A percentile compares a stretch with the other conserved stretches of the same genome.
phyloP scores from a whole-genome alignment of 2,329 filamentous ascomycete species.

The Xenoacremonium recifei region DNA sequence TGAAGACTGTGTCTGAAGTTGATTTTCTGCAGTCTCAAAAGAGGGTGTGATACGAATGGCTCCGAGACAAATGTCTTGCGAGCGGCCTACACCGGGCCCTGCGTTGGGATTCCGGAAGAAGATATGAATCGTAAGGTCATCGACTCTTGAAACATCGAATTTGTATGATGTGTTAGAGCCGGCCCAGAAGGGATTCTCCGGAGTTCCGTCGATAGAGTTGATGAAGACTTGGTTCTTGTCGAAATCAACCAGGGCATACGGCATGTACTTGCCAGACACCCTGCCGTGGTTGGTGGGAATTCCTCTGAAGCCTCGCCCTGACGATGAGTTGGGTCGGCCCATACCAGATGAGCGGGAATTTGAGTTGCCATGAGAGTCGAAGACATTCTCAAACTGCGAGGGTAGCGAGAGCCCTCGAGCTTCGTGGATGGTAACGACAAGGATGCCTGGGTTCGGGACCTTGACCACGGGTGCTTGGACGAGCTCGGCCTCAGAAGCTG shows the following conservation, averaged over 20 bases:
- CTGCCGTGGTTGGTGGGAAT: constrained; percentile 93
- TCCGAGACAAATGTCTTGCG: constrained; percentile 94
- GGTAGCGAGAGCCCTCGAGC: constrained; percentile 86
- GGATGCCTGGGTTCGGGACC: constrained; percentile 84
- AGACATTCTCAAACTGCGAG: constrained; percentile 78
- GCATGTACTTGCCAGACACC: constrained; percentile 94
- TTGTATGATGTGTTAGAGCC: constrained; percentile 99
- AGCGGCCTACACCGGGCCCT: constrained; percentile 80
- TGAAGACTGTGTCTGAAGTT: constrained; percentile 59
- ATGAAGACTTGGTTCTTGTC: constrained; percentile 99
- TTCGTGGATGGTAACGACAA: constrained; percentile 96
- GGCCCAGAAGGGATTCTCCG: constrained; percentile 93
- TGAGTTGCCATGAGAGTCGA: constrained; percentile 59
- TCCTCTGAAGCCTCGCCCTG: constrained; percentile 73
- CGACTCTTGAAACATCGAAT: constrained; percentile 95
- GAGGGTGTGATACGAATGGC: constrained; percentile 87
- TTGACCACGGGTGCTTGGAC: constrained; percentile 67
- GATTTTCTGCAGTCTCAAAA: constrained; percentile 84
- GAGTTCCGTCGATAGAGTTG: constrained; percentile 91
- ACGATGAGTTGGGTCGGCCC: constrained; percentile 79
- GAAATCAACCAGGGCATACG: constrained; percentile 95
- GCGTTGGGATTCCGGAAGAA: constrained; percentile 93
- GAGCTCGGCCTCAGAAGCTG: constrained; percentile 82
- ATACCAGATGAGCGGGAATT: constrained; percentile 62
- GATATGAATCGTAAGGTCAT: constrained; percentile 85